Evolutionary conservation across 345 rosid genomes (phyloP).

Genomic region (Crucihimalaya himalaica): DNA sequence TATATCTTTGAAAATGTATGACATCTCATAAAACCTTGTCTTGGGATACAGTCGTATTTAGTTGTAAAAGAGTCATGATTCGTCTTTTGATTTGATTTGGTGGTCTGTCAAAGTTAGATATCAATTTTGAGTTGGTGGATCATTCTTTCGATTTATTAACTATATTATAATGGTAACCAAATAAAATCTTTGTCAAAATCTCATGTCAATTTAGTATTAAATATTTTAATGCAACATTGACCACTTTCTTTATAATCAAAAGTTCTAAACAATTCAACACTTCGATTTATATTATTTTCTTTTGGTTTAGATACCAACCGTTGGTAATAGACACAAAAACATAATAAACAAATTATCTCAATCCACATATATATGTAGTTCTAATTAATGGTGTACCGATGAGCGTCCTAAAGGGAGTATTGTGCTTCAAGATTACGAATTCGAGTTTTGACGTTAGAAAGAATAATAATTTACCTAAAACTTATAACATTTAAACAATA

Average conservation of each 20-base stretch:
- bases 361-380: background rate
- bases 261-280: background rate
- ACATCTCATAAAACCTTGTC: background rate
- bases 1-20: background rate
- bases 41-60: background rate
- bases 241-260: background rate
- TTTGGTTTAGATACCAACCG: background rate
- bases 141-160: background rate
- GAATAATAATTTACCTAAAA: background rate
- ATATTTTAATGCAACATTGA: background rate
- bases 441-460: background rate
- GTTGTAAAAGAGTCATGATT: slow-evolving; percentile 1
- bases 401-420: background rate
- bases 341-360: background rate
- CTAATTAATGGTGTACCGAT: background rate
- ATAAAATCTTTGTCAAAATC: background rate
- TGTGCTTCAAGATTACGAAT: background rate
- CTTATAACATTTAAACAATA: background rate
- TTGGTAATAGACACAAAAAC: background rate
- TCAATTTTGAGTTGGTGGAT: background rate
- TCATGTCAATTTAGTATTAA: background rate
- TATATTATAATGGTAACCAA: background rate
- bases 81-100: background rate
- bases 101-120: background rate
- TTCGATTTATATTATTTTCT: background rate